Conservation (phyloP, 2,329 filamentous ascomycete species). For the Phaeosphaeriaceae sp. region DNA sequence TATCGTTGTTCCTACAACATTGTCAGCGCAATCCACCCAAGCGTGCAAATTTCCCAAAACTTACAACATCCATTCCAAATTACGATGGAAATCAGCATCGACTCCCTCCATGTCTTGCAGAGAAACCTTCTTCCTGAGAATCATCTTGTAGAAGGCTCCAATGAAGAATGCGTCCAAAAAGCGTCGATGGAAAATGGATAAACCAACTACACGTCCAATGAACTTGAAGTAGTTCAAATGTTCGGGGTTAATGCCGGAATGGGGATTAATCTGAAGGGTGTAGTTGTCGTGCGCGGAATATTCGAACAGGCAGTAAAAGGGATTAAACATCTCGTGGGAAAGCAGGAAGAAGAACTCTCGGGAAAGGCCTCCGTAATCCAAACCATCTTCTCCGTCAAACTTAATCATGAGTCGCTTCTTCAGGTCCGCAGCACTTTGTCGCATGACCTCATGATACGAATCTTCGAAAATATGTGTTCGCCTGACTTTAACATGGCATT, state of each 20-base stretch:
- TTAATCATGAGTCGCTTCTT: slow-evolving; percentile 99
- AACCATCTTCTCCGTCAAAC: slow-evolving; percentile 96
- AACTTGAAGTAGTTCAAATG: slow-evolving; percentile 99
- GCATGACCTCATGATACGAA: slow-evolving; percentile 97
- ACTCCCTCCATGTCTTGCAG: slow-evolving; percentile 98
- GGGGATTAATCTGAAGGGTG: slow-evolving; percentile 98
- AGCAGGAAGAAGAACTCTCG: slow-evolving; percentile 98
- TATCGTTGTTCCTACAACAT: slow-evolving; percentile 78
- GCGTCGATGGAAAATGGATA: slow-evolving; percentile 96
- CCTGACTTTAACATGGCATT: slow-evolving; percentile 97
- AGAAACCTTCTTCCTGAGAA: slow-evolving; percentile 88
- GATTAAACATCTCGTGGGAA: slow-evolving; percentile 99
- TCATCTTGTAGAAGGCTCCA: slow-evolving; percentile 99
- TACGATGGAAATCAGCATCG: slow-evolving; percentile 96
- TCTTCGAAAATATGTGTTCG: slow-evolving; percentile 98
- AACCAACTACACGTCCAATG: slow-evolving; percentile 93
- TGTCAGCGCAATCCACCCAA: slow-evolving; percentile 5
- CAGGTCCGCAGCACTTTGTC: slow-evolving; percentile 90
- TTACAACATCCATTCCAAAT: slow-evolving; percentile 90
- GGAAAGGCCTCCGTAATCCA: slow-evolving; percentile 97
- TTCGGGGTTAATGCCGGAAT: slow-evolving; percentile 98
- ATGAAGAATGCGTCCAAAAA: slow-evolving; percentile 99
- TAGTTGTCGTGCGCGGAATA: slow-evolving; percentile 99
- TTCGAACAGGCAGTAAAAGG: slow-evolving; percentile 99
- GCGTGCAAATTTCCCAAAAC: slow-evolving; percentile 36